Base-by-base conservation (phyloP, 805 yeast species). In the Cyberlindnera mississippiensis region DNA sequence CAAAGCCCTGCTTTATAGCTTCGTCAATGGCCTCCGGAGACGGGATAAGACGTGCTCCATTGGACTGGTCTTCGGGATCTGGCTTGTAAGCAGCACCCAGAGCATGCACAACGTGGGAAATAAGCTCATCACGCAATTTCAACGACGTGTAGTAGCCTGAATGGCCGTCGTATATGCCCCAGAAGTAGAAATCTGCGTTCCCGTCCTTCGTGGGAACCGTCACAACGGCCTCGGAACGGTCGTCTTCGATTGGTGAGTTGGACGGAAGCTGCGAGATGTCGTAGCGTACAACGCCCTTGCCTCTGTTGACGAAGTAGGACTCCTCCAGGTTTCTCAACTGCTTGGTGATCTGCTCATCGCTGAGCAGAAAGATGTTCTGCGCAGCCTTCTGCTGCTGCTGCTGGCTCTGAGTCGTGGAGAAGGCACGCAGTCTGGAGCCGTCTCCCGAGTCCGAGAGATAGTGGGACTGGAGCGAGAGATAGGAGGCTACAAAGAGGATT, bases 81-180 rank as follows among this genome's bases (percentile, higher is more conserved):
- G 82, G 76, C 53, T 73, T 74, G 51, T 75, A 81, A 15, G 75
- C 76, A 9, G 78, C 73, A 33, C 85, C 84, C 41, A 91, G 69
- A 54, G 89, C 95, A 24, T 72, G 69, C 9, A 89, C 76, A n/a
- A 93, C 93, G 51, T 74, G 76, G 42, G 78, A 78, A 22, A 93
- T 79, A 50, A 93, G 69, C 50, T 80, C 80, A 50, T 88, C 93
- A 46, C 95, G 73, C 46, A 93, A 72, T 60, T 82, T 86, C n/a
- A 85, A 76, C 42, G 91, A 80, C 2, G 99, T 93, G 50, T 86
- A 85, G 80, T 95, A 89, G 17, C 99, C 99, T 3, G 96, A 89
- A 63, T 93, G 99, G 11, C 99, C 99, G 63, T 93, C 99, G 60
- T 83, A 91, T 0, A 93, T 78, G 5, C 98, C 96, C 77, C 95